Evolutionary conservation across 1,284 basidiomycete species (phyloP), one percentile per base, ranked within the genome.

Genomic region (Baeospora myosura): DNA sequence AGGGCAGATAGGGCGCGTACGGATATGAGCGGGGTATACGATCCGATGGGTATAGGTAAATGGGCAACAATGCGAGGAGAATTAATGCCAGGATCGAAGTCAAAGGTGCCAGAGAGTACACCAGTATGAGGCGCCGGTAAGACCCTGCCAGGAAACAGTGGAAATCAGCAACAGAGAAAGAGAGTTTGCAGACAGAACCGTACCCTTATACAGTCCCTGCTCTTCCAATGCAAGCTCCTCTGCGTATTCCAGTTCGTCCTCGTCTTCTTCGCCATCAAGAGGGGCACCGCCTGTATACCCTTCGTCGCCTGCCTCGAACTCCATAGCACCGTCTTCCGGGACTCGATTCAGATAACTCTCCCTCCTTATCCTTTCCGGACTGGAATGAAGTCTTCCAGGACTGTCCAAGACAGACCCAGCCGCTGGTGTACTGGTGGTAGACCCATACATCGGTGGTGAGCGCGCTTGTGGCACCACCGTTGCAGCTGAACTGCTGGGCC

Each of bases 161-260:
- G 14, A 32, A 40, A 45, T 26, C 35, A 42, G 17, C 18, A 22
- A 22, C 43, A 51, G 38, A 28, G 36, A 11, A 24, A 16, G 32
- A 37, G 22, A 12, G 18, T 30, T 34, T 21, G 14, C 38, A 18
- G 20, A 26, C 12, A 36, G 12, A 40, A 28, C 55, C 64, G 40
- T 49, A 79, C 81, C 81, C 48, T 64, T 54, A 51, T 80, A 83
- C 24, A 81, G 54, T 1, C 81, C 81, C 39, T 72, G 67, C 45
- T 69, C 68, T 43, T 72, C 76, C 38, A 85, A 55, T 43, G 74
- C 69, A 3, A 29, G 24, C 60, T 72, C 71, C 37, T 81, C 75
- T 29, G 72, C 56, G 14, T 29, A 11, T 17, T 67, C 62, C 43
- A 64, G 64, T 5, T 59, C 60, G 7, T 58, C 44, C 8, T 45